Evolutionary conservation across 805 yeast species (phyloP), one percentile per base, ranked within the genome.

Genomic region (Danielozyma ontarioensis): DNA sequence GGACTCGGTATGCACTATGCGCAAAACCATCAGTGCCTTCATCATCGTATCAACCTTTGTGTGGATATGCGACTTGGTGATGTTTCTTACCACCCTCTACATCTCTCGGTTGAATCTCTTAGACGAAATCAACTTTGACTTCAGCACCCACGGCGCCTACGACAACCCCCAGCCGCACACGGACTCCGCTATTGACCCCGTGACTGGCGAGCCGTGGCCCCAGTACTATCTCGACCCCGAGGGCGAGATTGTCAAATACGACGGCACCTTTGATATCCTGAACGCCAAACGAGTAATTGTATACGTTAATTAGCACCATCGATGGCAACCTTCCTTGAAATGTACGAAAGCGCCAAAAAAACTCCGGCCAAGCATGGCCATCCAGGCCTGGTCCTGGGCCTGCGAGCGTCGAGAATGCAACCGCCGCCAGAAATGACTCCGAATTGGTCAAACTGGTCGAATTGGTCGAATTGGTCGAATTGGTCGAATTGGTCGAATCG

Each of bases 51-150:
- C 67, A 2, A 56, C 62, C 6, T 55, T 66, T 22, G 29, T 62
- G 11, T 68, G 73, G 73, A 35, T 62, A 11, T 45, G 52, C 13
- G 60, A 57, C 30, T 40, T 63, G 34, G 59, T 60, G 5, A 57
- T 59, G 53, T 65, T 62, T 38, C 35, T 60, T 6, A 64, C 72
- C 13, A 58, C 68, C 1, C 43, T 58, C 17, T 64, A 63, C 44
- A 63, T 67, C 10, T 56, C 68, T 3, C 40, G 62, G 19, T 41
- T 64, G 39, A 56, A 59, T 30, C 42, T 59, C 25, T 44, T 59
- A 25, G 45, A 52, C 13, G 68, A 60, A 8, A 41, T 61, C 13
- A 56, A 58, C 27, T 59, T 58, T 37, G 65, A 59, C 33, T 53
- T 45, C 39, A 51, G 56, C 30, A 39, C 48, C 22, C 32, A 24